A percentile compares a stretch with the other conserved stretches of the same genome.
Conservation (phyloP, 805 yeast genomes). For the Sugiyamaella smithiae region DNA sequence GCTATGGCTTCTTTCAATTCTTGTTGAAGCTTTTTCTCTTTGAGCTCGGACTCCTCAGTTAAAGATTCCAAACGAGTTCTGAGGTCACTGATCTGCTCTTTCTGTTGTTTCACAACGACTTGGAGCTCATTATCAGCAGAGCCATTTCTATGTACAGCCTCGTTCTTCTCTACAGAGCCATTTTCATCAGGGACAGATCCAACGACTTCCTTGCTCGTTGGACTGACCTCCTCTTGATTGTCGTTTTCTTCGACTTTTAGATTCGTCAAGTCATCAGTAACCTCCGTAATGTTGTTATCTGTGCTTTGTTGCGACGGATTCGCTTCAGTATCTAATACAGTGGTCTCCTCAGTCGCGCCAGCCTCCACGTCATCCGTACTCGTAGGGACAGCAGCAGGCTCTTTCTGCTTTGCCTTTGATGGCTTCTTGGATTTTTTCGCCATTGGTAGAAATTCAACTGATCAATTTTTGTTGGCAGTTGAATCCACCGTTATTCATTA, state of each 20-base stretch:
- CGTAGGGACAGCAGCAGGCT: not conserved
- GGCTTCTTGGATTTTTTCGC: constrained; percentile 8
- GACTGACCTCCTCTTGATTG: too few species aligned
- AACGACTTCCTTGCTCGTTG: too few species aligned
- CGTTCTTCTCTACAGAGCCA: not conserved
- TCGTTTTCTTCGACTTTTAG: too few species aligned
- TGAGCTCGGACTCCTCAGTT: constrained; percentile 27
- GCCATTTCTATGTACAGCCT: not conserved
- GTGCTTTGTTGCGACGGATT: too few species aligned
- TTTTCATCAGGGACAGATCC: not conserved
- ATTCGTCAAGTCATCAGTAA: too few species aligned
- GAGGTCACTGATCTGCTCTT: constrained; percentile 12
- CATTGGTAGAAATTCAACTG: not conserved
- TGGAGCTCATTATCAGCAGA: not conserved
- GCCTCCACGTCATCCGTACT: not conserved
- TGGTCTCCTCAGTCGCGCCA: not conserved
- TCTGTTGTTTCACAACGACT: constrained; percentile 8
- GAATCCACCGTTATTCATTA: too few species aligned
- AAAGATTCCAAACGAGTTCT: constrained; percentile 3
- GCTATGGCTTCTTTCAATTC: constrained; percentile 51
- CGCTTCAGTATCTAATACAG: not conserved
- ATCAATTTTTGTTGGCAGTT: too few species aligned
- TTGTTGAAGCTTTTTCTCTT: constrained; percentile 57
- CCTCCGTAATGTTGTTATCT: too few species aligned
- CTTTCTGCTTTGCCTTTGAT: not conserved